phyloP scores from a whole-genome alignment of 108 stramenopile genomes.

The Mediolabrus comicus region DNA sequence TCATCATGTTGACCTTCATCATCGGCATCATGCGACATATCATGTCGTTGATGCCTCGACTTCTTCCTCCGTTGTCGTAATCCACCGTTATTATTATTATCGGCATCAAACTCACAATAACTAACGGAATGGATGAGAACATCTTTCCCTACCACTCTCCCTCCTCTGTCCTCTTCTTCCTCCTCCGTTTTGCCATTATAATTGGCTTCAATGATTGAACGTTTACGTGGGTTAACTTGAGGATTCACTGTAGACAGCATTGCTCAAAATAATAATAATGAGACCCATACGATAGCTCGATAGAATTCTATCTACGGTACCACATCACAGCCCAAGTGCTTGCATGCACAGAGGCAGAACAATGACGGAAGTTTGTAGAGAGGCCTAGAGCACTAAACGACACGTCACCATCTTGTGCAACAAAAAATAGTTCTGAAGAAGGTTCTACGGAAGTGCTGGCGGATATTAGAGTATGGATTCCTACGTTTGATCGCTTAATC shows the following conservation, averaged over 20 bases:
- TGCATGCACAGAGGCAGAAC: too few relatives aligned
- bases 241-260: neutral
- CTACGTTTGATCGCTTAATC: too few relatives aligned
- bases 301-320: too few relatives aligned
- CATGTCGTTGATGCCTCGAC: neutral
- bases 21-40: neutral
- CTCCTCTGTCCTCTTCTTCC: neutral
- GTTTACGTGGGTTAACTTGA: neutral
- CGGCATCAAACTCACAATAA: neutral
- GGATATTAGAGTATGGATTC: too few relatives aligned
- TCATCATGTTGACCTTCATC: constrained; percentile 48
- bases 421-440: too few relatives aligned
- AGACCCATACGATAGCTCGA: too few relatives aligned
- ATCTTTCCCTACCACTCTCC: neutral
- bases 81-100: neutral
- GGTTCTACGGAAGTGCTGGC: too few relatives aligned
- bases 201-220: neutral
- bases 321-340: too few relatives aligned
- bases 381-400: too few relatives aligned
- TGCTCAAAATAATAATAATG: too few relatives aligned
- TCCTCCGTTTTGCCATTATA: neutral
- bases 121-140: constrained; percentile 1
- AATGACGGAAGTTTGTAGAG: too few relatives aligned
- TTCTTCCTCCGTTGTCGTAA: neutral
- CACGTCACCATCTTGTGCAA: too few relatives aligned